These are phyloP conservation scores for Cercospora sesami DNA, from an alignment of 2,329 filamentous ascomycete genomes.

Conservation along the genomic window DNA sequence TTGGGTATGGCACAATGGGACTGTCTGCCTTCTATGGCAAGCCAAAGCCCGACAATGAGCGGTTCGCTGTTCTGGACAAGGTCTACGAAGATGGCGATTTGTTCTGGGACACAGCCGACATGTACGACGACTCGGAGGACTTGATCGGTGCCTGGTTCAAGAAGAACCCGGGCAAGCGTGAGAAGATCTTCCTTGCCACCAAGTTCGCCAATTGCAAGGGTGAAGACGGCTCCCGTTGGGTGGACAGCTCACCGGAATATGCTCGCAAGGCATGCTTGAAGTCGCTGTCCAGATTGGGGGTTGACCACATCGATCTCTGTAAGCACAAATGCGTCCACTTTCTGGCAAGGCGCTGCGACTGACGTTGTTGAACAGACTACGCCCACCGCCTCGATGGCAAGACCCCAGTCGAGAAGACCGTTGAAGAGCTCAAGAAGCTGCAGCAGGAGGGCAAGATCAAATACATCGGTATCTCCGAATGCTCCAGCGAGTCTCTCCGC, in stretches of 20 bases:
- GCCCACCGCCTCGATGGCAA: constrained; percentile 46
- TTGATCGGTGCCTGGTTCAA: constrained; percentile 40
- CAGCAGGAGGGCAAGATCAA: constrained; percentile 58
- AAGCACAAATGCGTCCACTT: background rate
- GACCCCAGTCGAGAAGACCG: constrained; percentile 52
- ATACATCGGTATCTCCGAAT: constrained; percentile 58
- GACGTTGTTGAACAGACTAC: constrained; percentile 32
- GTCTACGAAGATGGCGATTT: constrained; percentile 53
- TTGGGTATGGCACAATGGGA: constrained; percentile 60
- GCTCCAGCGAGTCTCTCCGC: constrained; percentile 52
- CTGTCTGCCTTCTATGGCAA: constrained; percentile 50
- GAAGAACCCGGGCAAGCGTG: constrained; percentile 49
- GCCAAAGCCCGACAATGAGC: constrained; percentile 52
- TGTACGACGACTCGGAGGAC: constrained; percentile 40
- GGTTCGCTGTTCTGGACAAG: constrained; percentile 54
- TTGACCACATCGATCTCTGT: constrained; percentile 46
- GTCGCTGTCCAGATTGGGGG: constrained; percentile 44
- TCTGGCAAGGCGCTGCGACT: background rate
- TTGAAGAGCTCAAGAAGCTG: constrained; percentile 51
- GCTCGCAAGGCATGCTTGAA: constrained; percentile 42
- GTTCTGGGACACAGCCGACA: constrained; percentile 53
- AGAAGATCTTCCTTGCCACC: constrained; percentile 54
- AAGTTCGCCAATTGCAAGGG: constrained; percentile 53
- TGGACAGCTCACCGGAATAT: constrained; percentile 47
- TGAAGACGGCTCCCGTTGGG: constrained; percentile 40